Conservation (phyloP, 352 stramenopile species). For the Phytophthora citrophthora region DNA sequence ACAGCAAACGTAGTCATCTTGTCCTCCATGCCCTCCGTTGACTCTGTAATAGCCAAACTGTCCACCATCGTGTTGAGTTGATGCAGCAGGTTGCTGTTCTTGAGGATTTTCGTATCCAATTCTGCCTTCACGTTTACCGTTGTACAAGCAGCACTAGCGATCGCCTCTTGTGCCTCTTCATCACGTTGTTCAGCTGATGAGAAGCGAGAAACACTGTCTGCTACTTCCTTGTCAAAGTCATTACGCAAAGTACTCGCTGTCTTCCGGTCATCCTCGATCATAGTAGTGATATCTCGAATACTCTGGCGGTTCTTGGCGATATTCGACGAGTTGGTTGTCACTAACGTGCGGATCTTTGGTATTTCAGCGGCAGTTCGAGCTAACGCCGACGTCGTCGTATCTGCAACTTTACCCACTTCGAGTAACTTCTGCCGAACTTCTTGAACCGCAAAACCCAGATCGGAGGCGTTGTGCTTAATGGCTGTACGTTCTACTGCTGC, state of each 20-base stretch:
- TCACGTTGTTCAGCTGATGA: conserved; percentile 33
- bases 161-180: conserved; percentile 35
- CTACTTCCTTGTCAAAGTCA: conserved; percentile 42
- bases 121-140: conserved; percentile 37
- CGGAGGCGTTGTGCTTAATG: conserved; percentile 45
- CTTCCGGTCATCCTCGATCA: conserved; percentile 44
- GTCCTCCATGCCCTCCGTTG: conserved; percentile 60
- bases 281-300: conserved; percentile 39
- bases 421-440: conserved; percentile 57
- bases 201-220: conserved; percentile 31
- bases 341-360: conserved; percentile 52
- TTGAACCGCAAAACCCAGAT: conserved; percentile 48
- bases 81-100: conserved; percentile 70
- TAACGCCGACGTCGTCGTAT: conserved; percentile 50
- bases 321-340: conserved; percentile 42
- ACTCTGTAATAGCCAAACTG: conserved; percentile 65
- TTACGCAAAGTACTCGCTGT: conserved; percentile 27
- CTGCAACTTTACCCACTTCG: conserved; percentile 49
- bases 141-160: conserved; percentile 28
- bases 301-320: conserved; percentile 54
- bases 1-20: conserved; percentile 60
- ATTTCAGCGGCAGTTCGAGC: conserved; percentile 53
- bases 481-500: conserved; percentile 41
- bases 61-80: conserved; percentile 76
- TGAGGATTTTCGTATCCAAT: conserved; percentile 47